These are phyloP conservation scores for Fusarium falciforme DNA, from an alignment of 2,329 filamentous ascomycete genomes.

Conservation along the genomic window DNA sequence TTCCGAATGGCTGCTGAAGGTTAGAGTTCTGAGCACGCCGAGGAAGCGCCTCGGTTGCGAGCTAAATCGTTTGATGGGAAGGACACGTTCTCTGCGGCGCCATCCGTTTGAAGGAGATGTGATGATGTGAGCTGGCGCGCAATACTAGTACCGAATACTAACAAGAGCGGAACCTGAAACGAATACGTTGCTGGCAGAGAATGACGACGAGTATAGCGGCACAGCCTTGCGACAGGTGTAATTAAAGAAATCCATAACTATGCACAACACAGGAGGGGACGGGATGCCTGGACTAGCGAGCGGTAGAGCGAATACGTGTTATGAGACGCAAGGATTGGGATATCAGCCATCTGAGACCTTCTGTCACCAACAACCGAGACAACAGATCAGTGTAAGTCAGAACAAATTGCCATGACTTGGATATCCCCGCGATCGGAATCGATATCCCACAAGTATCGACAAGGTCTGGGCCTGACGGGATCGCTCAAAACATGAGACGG, in stretches of 20 bases:
- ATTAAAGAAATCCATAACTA: not conserved
- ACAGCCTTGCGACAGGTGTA: constrained; percentile 2
- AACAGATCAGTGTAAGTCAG: constrained; percentile 15
- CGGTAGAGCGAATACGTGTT: constrained; percentile 20
- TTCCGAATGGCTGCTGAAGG: constrained; percentile 13
- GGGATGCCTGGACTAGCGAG: not conserved
- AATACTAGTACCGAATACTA: constrained; percentile 14
- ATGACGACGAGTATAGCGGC: constrained; percentile 13
- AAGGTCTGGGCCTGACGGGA: constrained; percentile 15
- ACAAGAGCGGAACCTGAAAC: constrained; percentile 30
- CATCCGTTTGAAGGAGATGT: not conserved
- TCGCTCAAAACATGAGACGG: not conserved
- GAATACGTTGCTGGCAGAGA: constrained; percentile 19
- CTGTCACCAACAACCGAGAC: constrained; percentile 29
- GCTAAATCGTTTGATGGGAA: constrained; percentile 5
- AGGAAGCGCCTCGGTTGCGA: not conserved
- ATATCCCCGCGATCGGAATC: constrained; percentile 30
- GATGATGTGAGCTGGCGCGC: not conserved
- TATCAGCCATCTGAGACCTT: constrained; percentile 28
- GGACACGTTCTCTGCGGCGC: not conserved
- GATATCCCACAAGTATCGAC: not conserved
- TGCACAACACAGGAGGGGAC: not conserved
- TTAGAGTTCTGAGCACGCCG: constrained; percentile 17
- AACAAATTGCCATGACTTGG: constrained; percentile 8
- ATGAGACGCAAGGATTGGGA: constrained; percentile 14